Evolutionary conservation across 2,329 filamentous ascomycete species (phyloP).

Genomic region (Penicillium sp.): DNA sequence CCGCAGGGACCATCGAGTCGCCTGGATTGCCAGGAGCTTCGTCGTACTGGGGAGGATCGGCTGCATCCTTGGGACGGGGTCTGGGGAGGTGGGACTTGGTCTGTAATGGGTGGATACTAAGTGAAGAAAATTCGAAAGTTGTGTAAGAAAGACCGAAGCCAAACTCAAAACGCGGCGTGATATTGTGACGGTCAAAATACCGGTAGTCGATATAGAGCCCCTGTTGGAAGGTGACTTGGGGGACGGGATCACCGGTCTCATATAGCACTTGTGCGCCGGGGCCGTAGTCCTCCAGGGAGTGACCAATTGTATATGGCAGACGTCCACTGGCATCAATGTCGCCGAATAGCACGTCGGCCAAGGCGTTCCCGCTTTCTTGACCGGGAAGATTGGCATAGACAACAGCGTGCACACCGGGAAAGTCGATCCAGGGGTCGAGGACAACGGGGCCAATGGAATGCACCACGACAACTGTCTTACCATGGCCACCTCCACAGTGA

Average conservation of each 20-base stretch:
- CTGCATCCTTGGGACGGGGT: conserved; percentile 39
- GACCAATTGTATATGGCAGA: conserved; percentile 83
- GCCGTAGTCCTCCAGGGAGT: conserved; percentile 72
- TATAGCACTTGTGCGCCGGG: conserved; percentile 67
- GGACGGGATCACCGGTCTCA: conserved; percentile 64
- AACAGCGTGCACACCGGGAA: conserved; percentile 73
- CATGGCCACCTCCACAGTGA: conserved; percentile 57
- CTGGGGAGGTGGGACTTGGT: conserved; percentile 50
- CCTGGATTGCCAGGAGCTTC: conserved; percentile 53
- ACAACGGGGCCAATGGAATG: conserved; percentile 83
- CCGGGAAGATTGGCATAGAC: conserved; percentile 83
- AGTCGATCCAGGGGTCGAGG: conserved; percentile 75
- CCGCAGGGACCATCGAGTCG: conserved; percentile 60
- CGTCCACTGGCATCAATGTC: conserved; percentile 75
- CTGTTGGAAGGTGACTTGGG: conserved; percentile 80
- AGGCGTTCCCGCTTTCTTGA: conserved; percentile 79
- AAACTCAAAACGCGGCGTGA: conserved; percentile 78
- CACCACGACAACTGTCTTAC: conserved; percentile 75
- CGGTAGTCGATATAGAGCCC: conserved; percentile 88
- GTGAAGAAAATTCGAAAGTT: conserved; percentile 61
- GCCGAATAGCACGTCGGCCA: conserved; percentile 77
- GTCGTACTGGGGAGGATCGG: conserved; percentile 56
- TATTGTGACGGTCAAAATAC: conserved; percentile 73
- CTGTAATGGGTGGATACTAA: conserved; percentile 49
- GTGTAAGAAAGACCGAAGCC: conserved; percentile 85